These are phyloP conservation scores for Aspergillus incahuasiensis DNA, from an alignment of 495 filamentous ascomycete species.

Conservation along the genomic window DNA sequence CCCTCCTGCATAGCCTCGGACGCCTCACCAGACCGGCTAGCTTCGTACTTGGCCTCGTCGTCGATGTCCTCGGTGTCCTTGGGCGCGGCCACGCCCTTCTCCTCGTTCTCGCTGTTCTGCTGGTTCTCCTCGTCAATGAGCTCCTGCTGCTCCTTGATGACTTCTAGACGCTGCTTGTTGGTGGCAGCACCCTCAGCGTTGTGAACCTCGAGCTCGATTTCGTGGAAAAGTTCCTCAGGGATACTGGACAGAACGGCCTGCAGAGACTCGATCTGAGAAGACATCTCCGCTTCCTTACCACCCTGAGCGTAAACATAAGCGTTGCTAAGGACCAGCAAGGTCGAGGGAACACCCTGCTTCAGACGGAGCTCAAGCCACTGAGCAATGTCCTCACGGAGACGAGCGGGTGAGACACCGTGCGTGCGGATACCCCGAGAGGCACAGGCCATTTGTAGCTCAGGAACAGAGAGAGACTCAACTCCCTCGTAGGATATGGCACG, in stretches of 20 bases:
- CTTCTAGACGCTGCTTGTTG: slow-evolving; percentile 98
- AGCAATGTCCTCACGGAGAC: slow-evolving; percentile 84
- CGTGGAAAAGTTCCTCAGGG: slow-evolving; percentile 97
- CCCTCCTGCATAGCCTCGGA: slow-evolving; percentile 40
- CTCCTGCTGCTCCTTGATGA: slow-evolving; percentile 97
- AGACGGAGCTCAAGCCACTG: slow-evolving; percentile 94
- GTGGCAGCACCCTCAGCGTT: slow-evolving; percentile 95
- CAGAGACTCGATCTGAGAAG: slow-evolving; percentile 88
- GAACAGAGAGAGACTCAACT: slow-evolving; percentile 85
- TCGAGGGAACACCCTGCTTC: slow-evolving; percentile 89
- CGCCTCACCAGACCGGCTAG: slow-evolving; percentile 38
- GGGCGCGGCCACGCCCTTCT: slow-evolving; percentile 47
- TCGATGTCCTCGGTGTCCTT: slow-evolving; percentile 82
- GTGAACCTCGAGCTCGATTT: slow-evolving; percentile 98
- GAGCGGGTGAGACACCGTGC: slow-evolving; percentile 79
- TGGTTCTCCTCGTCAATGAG: slow-evolving; percentile 96
- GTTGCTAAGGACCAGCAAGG: slow-evolving; percentile 91
- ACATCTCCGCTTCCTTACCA: slow-evolving; percentile 82
- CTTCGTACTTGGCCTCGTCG: slow-evolving; percentile 38
- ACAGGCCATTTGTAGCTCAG: slow-evolving; percentile 87
- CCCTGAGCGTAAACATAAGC: slow-evolving; percentile 88
- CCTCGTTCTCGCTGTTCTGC: slow-evolving; percentile 73
- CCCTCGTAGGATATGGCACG: slow-evolving; percentile 93
- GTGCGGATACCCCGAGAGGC: slow-evolving; percentile 89
- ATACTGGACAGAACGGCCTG: slow-evolving; percentile 89